Percentiles rank a stretch among this genome's conserved stretches.
Evolutionary conservation across 2,329 filamentous ascomycete species (phyloP).

Genomic region (Colletotrichum destructivum): DNA sequence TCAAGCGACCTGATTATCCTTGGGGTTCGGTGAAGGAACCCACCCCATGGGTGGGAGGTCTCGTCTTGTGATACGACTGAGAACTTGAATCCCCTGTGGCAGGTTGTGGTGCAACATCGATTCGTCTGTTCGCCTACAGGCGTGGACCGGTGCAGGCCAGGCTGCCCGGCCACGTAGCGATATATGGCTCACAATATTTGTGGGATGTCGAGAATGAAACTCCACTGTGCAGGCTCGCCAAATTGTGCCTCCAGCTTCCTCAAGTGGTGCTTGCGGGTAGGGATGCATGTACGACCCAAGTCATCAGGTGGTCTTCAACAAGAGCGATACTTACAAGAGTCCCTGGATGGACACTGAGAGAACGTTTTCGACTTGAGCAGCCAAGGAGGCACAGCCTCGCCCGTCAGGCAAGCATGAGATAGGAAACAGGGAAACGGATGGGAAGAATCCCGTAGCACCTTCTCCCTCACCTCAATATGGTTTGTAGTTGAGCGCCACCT

Average conservation of each 20-base stretch:
- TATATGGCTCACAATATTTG: not conserved
- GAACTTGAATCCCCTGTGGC: not conserved
- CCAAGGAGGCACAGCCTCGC: not conserved
- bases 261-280: not conserved
- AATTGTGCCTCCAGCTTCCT: not conserved
- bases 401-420: not conserved
- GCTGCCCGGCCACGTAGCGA: not conserved
- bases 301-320: no score
- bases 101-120: slow-evolving; percentile 2
- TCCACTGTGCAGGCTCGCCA: not conserved
- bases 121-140: not conserved
- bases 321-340: not conserved
- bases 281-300: not conserved
- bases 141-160: no score
- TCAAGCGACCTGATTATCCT: no score
- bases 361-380: not conserved
- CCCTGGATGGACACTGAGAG: not conserved
- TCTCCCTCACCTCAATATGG: no score
- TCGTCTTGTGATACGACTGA: not conserved
- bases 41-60: no score
- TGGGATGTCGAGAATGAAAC: not conserved
- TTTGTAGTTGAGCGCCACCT: not conserved
- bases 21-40: no score
- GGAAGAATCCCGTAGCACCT: no score
- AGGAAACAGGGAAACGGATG: not conserved